phyloP scores from a whole-genome alignment of 768 basidiomycete genomes.

The Clitopilus passeckerianus region DNA sequence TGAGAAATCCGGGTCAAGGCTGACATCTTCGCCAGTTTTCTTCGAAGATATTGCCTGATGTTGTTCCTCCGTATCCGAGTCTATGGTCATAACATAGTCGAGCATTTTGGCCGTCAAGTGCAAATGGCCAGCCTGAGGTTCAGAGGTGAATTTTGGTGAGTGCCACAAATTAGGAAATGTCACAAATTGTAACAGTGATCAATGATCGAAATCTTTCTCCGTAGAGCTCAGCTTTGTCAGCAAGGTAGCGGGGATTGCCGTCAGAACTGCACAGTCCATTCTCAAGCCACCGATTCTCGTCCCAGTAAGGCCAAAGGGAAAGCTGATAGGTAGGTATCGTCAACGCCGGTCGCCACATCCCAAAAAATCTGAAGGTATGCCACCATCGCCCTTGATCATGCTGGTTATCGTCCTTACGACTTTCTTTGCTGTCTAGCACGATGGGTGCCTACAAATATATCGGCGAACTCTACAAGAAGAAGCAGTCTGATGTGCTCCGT shows the following conservation, averaged over 20 bases:
- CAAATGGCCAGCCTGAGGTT: too few species aligned
- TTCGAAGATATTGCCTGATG: constrained; percentile 16
- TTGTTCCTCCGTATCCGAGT: constrained; percentile 70
- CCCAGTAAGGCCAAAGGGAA: neutral
- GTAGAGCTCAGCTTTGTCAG: neutral
- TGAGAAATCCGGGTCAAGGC: constrained; percentile 75
- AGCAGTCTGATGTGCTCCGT: constrained; percentile 94
- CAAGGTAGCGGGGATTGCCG: neutral
- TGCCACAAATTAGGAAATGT: neutral
- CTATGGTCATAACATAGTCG: constrained; percentile 82
- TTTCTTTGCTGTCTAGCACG: constrained; percentile 29
- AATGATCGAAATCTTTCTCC: neutral
- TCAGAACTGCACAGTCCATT: neutral
- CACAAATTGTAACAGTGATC: neutral
- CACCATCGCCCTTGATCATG: neutral
- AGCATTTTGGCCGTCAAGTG: constrained; percentile 20
- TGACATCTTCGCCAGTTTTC: constrained; percentile 45
- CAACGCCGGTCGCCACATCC: neutral
- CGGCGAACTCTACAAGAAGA: constrained; percentile 97
- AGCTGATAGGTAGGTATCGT: neutral
- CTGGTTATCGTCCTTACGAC: neutral
- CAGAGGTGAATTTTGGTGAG: neutral
- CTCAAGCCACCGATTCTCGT: neutral
- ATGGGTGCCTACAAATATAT: constrained; percentile 98
- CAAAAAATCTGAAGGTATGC: neutral